Conservation (phyloP, 2,329 filamentous ascomycete species). For the Aspergillus ruber region DNA sequence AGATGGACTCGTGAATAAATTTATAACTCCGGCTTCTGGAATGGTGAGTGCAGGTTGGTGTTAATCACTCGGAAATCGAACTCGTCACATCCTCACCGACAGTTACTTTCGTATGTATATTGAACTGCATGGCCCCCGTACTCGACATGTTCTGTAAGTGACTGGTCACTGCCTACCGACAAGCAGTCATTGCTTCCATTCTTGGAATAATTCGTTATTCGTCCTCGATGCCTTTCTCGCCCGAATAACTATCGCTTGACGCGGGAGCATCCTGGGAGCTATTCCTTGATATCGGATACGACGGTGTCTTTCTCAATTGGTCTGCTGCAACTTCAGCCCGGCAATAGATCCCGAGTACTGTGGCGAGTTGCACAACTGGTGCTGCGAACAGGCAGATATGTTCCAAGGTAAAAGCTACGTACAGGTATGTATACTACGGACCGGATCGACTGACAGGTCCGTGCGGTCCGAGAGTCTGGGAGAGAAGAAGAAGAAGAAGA, state of each 20-base stretch:
- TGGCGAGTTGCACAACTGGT: not conserved
- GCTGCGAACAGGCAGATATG: not conserved
- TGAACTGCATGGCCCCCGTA: not conserved
- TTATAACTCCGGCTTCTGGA: too few species aligned
- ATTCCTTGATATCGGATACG: not conserved
- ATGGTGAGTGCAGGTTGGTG: not conserved
- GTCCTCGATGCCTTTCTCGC: not conserved
- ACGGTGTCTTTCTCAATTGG: not conserved
- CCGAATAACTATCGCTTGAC: not conserved
- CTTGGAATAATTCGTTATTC: not conserved
- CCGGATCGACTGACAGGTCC: not conserved
- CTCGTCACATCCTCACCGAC: slow-evolving; percentile 8
- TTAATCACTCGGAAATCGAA: not conserved
- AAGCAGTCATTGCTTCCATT: too few species aligned
- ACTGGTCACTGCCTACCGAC: not conserved
- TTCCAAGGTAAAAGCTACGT: not conserved
- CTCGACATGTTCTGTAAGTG: not conserved
- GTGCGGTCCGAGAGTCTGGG: not conserved
- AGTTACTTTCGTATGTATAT: slow-evolving; percentile 1
- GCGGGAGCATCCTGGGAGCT: not conserved
- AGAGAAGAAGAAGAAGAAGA: too few species aligned
- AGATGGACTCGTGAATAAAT: too few species aligned
- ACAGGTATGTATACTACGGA: not conserved
- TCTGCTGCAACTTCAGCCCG: not conserved
- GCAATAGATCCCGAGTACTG: not conserved